Evolutionary conservation across 2,329 filamentous ascomycete genomes (phyloP).

Genomic region (Pseudopyrenochaeta lycopersici): DNA sequence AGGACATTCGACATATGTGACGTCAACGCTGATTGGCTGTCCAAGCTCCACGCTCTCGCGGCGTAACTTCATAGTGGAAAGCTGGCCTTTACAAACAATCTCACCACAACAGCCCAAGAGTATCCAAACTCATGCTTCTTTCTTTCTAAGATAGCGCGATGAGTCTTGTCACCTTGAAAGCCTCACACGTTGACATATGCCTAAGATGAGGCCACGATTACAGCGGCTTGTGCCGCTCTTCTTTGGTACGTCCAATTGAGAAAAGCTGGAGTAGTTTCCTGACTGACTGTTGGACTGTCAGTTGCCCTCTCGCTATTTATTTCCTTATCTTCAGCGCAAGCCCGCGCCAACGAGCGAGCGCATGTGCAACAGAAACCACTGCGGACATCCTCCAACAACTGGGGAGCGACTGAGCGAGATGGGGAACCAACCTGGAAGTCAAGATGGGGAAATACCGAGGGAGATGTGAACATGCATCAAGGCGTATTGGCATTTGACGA

Average conservation of each 20-base stretch:
- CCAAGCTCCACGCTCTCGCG: conserved; percentile 14
- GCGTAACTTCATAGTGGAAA: conserved; percentile 37
- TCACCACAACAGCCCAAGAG: conserved; percentile 21
- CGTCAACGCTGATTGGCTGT: conserved; percentile 44
- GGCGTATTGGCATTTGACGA: conserved; percentile 46
- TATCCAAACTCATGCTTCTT: conserved; percentile 21
- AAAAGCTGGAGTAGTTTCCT: conserved; percentile 13
- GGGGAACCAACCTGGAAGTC: conserved; percentile 29
- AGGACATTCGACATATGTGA: conserved; percentile 22
- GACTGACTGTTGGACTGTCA: conserved; percentile 32
- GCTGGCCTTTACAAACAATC: conserved; percentile 45
- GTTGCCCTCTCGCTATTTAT: conserved; percentile 44
- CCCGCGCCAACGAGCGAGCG: conserved; percentile 28
- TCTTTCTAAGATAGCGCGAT: conserved; percentile 40
- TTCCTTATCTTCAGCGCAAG: conserved; percentile 34
- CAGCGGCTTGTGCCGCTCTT: conserved; percentile 49
- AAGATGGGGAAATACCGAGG: conserved; percentile 26
- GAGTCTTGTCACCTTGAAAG: conserved; percentile 27
- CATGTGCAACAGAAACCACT: conserved; percentile 38
- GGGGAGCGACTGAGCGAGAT: conserved; percentile 19
- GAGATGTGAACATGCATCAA: conserved; percentile 20
- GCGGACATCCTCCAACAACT: conserved; percentile 18
- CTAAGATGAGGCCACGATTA: conserved; percentile 46
- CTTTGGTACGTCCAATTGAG: conserved; percentile 35
- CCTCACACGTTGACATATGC: conserved; percentile 15